These are phyloP conservation scores for Colletotrichum tamarilloi DNA, from an alignment of 2,329 filamentous ascomycete genomes.

Conservation along the genomic window DNA sequence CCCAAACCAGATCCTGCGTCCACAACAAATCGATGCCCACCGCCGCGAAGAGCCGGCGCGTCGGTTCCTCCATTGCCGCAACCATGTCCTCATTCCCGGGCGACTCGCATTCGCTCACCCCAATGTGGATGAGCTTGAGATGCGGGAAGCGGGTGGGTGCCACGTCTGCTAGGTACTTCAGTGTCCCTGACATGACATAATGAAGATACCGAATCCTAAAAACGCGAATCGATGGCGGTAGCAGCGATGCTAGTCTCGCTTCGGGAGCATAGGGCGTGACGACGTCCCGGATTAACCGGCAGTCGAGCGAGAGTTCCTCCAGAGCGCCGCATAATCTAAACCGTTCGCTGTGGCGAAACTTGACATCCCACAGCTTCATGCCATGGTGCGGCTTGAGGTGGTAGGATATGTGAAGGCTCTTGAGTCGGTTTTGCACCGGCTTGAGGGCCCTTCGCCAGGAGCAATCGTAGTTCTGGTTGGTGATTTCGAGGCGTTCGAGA, in stretches of 20 bases:
- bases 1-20: neutral
- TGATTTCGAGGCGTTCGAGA: neutral
- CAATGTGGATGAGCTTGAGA: neutral
- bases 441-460: neutral
- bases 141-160: neutral
- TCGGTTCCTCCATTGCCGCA: neutral
- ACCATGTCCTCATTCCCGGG: neutral
- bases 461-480: neutral
- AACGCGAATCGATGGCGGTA: neutral
- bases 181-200: neutral
- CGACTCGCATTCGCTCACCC: neutral
- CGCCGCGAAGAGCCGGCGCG: neutral
- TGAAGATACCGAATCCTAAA: neutral
- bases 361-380: neutral
- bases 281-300: neutral
- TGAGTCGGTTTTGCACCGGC: neutral
- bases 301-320: neutral
- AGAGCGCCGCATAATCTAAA: neutral
- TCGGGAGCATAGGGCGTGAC: neutral
- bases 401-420: neutral
- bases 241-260: neutral
- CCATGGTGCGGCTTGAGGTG: neutral
- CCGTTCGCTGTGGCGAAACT: neutral
- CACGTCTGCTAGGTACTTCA: neutral
- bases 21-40: neutral